These are phyloP conservation scores for Microsporum audouinii DNA, from an alignment of 2,329 filamentous ascomycete species.

Conservation along the genomic window DNA sequence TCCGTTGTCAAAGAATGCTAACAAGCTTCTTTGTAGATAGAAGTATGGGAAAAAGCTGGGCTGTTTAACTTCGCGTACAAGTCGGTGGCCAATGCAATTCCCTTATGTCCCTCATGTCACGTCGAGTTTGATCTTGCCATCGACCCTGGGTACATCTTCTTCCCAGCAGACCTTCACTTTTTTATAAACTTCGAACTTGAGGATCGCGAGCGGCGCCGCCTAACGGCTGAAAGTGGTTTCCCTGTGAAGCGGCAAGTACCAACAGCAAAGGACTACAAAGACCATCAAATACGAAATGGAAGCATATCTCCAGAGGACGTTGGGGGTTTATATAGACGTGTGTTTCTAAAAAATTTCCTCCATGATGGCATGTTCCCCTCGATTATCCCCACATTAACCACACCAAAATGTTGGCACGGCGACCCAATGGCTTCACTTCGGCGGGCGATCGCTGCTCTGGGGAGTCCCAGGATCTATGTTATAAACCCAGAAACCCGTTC, in stretches of 20 bases:
- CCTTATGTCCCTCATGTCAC: background rate
- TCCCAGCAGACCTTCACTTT: background rate
- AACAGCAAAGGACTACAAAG: background rate
- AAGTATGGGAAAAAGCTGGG: background rate
- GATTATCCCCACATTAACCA: background rate
- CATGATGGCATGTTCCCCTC: background rate
- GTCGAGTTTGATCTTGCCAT: background rate
- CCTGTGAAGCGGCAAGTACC: background rate
- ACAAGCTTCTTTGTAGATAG: background rate
- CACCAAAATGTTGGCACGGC: background rate
- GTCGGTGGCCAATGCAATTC: background rate
- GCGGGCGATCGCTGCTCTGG: background rate
- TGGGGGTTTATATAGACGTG: background rate
- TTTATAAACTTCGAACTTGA: background rate
- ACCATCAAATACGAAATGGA: background rate
- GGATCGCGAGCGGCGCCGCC: no score
- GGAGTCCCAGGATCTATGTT: background rate
- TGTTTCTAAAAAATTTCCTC: background rate
- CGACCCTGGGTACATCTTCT: background rate
- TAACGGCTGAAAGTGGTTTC: background rate
- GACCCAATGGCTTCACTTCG: background rate
- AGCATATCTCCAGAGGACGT: background rate
- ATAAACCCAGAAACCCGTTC: background rate
- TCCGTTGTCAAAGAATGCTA: constrained; percentile 1
- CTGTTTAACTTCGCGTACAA: background rate